Conservation (phyloP, 73 alveolate genomes). For the Paramecium sonneborni region DNA sequence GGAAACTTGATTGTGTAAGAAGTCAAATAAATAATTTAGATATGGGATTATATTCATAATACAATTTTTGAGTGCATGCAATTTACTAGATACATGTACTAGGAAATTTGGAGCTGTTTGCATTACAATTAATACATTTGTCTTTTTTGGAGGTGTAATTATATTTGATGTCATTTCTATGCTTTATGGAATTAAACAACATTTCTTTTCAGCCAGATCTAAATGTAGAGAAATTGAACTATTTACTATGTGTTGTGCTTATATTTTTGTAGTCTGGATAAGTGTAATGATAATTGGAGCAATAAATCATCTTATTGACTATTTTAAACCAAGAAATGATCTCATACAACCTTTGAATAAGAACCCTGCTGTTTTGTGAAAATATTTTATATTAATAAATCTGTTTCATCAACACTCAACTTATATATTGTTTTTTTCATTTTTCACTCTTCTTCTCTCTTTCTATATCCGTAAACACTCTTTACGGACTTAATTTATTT, state of each 20-base stretch:
- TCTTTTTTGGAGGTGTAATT: constrained; percentile 44
- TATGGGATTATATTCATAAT: not conserved
- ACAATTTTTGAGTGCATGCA: constrained; percentile 19
- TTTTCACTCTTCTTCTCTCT: constrained; percentile 33
- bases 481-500: constrained; percentile 72
- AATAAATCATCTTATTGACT: not conserved
- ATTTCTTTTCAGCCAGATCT: not conserved
- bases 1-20: constrained; percentile 27
- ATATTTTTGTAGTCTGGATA: constrained; percentile 38
- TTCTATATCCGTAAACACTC: constrained; percentile 58
- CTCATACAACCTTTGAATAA: not conserved
- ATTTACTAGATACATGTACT: constrained; percentile 29
- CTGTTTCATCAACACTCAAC: constrained; percentile 80
- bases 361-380: not conserved
- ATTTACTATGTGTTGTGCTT: constrained; percentile 55
- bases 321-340: constrained; percentile 5
- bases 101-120: constrained; percentile 56
- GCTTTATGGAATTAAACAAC: constrained; percentile 14
- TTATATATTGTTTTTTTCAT: constrained; percentile 56
- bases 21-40: not conserved
- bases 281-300: constrained; percentile 25
- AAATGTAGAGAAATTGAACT: constrained; percentile 48
- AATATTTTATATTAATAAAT: not conserved
- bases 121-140: constrained; percentile 49
- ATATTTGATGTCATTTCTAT: constrained; percentile 37